These are phyloP conservation scores for Colletotrichum eremochloae DNA, from an alignment of 2,329 filamentous ascomycete genomes.

Conservation along the genomic window DNA sequence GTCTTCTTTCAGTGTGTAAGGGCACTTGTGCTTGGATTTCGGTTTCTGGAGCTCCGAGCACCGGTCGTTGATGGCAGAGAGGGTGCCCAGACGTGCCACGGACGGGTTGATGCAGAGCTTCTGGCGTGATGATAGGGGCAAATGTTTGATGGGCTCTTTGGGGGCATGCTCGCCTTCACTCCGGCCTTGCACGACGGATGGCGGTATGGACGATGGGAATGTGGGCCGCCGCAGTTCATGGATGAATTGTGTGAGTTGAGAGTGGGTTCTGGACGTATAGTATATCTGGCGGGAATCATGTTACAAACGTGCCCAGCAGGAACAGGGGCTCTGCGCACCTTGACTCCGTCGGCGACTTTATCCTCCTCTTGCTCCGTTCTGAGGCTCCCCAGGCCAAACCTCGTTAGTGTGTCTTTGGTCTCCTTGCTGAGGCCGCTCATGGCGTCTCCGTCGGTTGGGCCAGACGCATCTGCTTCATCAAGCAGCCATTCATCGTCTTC, in stretches of 20 bases:
- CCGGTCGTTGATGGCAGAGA: constrained; percentile 91
- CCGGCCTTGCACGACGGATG: constrained; percentile 48
- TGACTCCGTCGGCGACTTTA: constrained; percentile 74
- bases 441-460: constrained; percentile 52
- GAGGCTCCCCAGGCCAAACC: constrained; percentile 64
- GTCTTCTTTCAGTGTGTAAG: constrained; percentile 83
- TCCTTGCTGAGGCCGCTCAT: constrained; percentile 77
- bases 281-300: constrained; percentile 70
- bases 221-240: constrained; percentile 83
- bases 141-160: constrained; percentile 74
- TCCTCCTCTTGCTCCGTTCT: constrained; percentile 56
- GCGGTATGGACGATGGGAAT: constrained; percentile 78
- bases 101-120: constrained; percentile 90
- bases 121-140: constrained; percentile 88
- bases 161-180: constrained; percentile 32
- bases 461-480: constrained; percentile 73
- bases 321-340: constrained; percentile 59
- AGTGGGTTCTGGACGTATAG: constrained; percentile 94
- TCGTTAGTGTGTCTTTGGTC: constrained; percentile 80
- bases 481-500: constrained; percentile 81
- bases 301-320: constrained; percentile 47
- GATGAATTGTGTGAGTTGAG: constrained; percentile 90
- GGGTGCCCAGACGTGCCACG: constrained; percentile 77
- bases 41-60: constrained; percentile 92
- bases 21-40: constrained; percentile 75